Conservation (phyloP, 2,329 filamentous ascomycete genomes). For the Biscogniauxia mediterranea region DNA sequence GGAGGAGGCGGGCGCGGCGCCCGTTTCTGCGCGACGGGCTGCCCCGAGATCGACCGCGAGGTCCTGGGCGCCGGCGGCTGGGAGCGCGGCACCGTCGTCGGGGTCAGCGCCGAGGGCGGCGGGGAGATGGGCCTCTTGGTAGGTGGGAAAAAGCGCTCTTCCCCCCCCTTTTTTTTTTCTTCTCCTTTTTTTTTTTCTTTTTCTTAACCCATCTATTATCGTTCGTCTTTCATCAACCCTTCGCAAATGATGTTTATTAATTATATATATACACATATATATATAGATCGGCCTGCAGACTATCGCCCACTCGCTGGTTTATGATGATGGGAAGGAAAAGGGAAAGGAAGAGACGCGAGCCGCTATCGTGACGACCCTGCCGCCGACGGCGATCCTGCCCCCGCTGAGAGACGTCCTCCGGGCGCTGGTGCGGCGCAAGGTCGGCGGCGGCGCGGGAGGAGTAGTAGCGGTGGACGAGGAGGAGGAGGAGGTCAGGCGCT, state of each 20-base stretch:
- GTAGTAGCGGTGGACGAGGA: slow-evolving; percentile 13
- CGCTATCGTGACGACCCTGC: slow-evolving; percentile 50
- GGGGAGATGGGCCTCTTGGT: slow-evolving; percentile 47
- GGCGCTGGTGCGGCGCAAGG: slow-evolving; percentile 32
- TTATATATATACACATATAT: background rate
- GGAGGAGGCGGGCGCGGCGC: slow-evolving; percentile 30
- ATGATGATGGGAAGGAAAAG: too few relatives aligned
- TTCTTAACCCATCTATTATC: too few relatives aligned
- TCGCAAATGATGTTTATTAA: too few relatives aligned
- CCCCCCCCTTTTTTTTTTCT: slow-evolving; percentile 1
- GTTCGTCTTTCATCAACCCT: too few relatives aligned
- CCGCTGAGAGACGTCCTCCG: slow-evolving; percentile 41
- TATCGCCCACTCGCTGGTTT: slow-evolving; percentile 40
- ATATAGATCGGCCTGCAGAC: slow-evolving; percentile 47
- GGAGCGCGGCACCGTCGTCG: slow-evolving; percentile 51
- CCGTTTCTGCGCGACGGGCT: slow-evolving; percentile 43
- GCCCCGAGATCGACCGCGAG: slow-evolving; percentile 46
- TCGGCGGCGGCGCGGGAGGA: slow-evolving; percentile 14
- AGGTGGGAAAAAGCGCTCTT: slow-evolving; percentile 24
- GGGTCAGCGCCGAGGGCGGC: slow-evolving; percentile 51
- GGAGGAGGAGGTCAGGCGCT: slow-evolving; percentile 30
- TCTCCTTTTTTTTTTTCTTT: slow-evolving; percentile 12
- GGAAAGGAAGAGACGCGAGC: slow-evolving; percentile 20
- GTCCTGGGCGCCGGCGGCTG: slow-evolving; percentile 46
- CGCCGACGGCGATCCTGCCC: slow-evolving; percentile 40